A percentile compares a stretch with the other conserved stretches of the same genome.
Evolutionary conservation across 106 monocot genomes (phyloP).

Genomic region (Triglochin maritima): DNA sequence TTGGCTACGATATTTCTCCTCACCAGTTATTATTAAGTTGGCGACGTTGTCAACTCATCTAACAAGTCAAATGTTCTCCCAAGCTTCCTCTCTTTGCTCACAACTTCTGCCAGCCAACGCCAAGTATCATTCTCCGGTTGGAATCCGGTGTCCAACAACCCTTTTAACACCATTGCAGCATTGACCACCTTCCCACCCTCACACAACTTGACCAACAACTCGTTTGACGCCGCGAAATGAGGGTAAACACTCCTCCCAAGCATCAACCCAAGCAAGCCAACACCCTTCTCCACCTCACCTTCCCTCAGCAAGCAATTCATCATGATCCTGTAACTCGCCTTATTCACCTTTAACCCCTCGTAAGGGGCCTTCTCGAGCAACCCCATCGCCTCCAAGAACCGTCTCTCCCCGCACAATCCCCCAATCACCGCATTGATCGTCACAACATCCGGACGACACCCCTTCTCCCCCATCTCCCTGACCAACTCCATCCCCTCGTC

Average conservation of each 20-base stretch:
- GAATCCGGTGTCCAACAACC: slow-evolving; percentile 54
- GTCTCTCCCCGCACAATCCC: slow-evolving; percentile 55
- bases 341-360: slow-evolving; percentile 48
- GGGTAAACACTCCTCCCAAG: slow-evolving; percentile 53
- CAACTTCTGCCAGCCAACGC: slow-evolving; percentile 34
- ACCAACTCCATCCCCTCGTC: slow-evolving; percentile 63
- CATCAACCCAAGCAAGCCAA: slow-evolving; percentile 57
- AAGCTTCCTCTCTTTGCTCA: slow-evolving; percentile 59
- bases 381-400: slow-evolving; percentile 40
- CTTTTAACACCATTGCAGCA: slow-evolving; percentile 51
- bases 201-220: slow-evolving; percentile 56
- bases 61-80: slow-evolving; percentile 32
- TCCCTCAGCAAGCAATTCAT: slow-evolving; percentile 44
- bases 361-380: slow-evolving; percentile 45
- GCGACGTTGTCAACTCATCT: slow-evolving; percentile 6
- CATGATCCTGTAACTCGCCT: slow-evolving; percentile 81
- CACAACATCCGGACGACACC: slow-evolving; percentile 48
- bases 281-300: slow-evolving; percentile 54
- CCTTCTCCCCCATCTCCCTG: slow-evolving; percentile 49
- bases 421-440: slow-evolving; percentile 57
- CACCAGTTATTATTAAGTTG: too few relatives aligned
- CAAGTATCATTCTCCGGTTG: slow-evolving; percentile 48
- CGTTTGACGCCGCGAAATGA: slow-evolving; percentile 72
- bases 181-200: slow-evolving; percentile 45
- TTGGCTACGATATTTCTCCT: too few relatives aligned